phyloP scores from a whole-genome alignment of 441 rosid genomes.

The Erodium moschatum region DNA sequence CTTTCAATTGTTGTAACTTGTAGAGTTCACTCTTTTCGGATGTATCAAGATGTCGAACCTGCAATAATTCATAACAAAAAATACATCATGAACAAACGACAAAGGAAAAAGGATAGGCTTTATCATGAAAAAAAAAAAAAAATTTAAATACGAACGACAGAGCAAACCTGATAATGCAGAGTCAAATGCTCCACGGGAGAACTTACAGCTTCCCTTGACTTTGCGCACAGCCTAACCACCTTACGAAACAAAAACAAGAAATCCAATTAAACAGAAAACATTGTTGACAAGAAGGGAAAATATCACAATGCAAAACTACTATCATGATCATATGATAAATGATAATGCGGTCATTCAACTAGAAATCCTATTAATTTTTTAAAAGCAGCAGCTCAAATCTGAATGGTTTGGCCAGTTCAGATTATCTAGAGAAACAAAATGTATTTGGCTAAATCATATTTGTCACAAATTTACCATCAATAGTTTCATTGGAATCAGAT shows the following conservation, averaged over 20 bases:
- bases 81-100: neutral
- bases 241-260: slow-evolving; percentile 20
- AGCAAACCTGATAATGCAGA: slow-evolving; percentile 92
- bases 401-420: neutral
- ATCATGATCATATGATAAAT: slow-evolving; percentile 1
- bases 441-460: neutral
- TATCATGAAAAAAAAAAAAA: slow-evolving; percentile 5
- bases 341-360: neutral
- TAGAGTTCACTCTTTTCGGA: slow-evolving; percentile 98
- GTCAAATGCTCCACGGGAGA: slow-evolving; percentile 99
- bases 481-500: neutral
- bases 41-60: slow-evolving; percentile 98
- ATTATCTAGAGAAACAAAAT: no score
- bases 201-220: slow-evolving; percentile 98
- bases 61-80: slow-evolving; percentile 21
- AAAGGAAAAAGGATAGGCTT: neutral
- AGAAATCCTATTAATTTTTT: neutral
- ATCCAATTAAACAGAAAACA: neutral
- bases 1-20: slow-evolving; percentile 93
- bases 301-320: neutral
- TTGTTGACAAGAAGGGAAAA: neutral
- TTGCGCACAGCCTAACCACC: slow-evolving; percentile 99
- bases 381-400: neutral
- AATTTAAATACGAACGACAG: neutral
- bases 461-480: neutral